Conservation (phyloP, 2,329 filamentous ascomycete species). For the Ambrosiella beaveri region DNA sequence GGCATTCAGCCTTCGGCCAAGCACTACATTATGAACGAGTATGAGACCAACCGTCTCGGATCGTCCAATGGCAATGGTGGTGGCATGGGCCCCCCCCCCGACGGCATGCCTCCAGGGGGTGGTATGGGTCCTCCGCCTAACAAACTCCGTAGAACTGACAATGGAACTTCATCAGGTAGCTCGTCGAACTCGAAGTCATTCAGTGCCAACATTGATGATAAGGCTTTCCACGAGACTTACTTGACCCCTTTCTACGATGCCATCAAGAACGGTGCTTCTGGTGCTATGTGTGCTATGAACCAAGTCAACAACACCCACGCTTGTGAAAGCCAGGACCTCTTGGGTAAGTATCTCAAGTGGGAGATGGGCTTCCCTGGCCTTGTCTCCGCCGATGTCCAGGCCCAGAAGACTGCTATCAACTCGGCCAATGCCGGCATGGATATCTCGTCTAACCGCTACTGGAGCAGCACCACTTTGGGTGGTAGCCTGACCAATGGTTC, state of each 20-base stretch:
- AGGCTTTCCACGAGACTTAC: conserved; percentile 45
- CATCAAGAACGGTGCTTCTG: conserved; percentile 39
- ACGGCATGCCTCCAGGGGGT: conserved; percentile 26
- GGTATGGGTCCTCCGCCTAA: conserved; percentile 23
- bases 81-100: not conserved
- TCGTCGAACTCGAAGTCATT: conserved; percentile 43
- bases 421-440: conserved; percentile 50
- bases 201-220: conserved; percentile 43
- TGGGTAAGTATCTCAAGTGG: conserved; percentile 49
- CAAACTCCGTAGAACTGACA: conserved; percentile 18
- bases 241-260: conserved; percentile 56
- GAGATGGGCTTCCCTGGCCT: conserved; percentile 47
- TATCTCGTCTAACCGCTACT: conserved; percentile 55
- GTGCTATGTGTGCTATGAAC: conserved; percentile 48
- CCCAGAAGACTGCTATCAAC: conserved; percentile 45
- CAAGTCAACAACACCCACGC: conserved; percentile 54
- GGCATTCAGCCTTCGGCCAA: conserved; percentile 28
- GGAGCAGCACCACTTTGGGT: conserved; percentile 29
- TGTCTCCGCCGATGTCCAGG: conserved; percentile 49
- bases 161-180: conserved; percentile 34
- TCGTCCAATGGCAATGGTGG: conserved; percentile 16
- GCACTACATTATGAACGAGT: conserved; percentile 60
- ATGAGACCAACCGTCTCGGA: conserved; percentile 50
- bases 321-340: conserved; percentile 49
- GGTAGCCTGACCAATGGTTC: conserved; percentile 31